Conservation (phyloP, 176 grass and related monocot genomes). For the Zoysia japonica region DNA sequence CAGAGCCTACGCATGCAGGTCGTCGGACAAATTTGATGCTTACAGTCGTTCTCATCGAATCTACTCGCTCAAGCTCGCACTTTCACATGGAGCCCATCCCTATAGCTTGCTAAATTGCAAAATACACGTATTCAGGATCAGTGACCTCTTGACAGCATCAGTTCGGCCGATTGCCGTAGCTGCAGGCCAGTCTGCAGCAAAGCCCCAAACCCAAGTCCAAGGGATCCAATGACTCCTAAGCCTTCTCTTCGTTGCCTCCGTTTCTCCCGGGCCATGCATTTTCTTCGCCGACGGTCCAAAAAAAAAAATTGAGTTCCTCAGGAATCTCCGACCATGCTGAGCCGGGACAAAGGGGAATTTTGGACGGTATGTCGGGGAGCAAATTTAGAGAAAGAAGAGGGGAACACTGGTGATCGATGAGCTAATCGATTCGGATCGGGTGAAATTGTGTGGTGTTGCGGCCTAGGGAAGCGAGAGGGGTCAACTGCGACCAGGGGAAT, state of each 20-base stretch:
- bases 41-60: too few species aligned
- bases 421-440: conserved; percentile 24
- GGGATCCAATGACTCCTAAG: too few species aligned
- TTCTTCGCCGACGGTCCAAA: not conserved
- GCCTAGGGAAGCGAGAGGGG: conserved; percentile 24
- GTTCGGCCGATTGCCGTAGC: too few species aligned
- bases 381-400: not conserved
- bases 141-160: too few species aligned
- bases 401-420: not conserved
- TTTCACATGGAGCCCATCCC: too few species aligned
- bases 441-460: not conserved
- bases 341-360: conserved; percentile 36
- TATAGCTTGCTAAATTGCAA: too few species aligned
- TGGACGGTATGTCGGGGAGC: conserved; percentile 43
- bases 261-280: conserved; percentile 3
- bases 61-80: too few species aligned
- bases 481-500: conserved; percentile 45
- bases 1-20: too few species aligned
- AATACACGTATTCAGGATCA: too few species aligned
- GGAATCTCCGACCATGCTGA: conserved; percentile 33
- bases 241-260: not conserved
- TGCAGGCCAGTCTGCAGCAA: too few species aligned
- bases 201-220: too few species aligned
- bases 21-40: too few species aligned
- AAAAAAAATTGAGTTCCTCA: not conserved